Percentiles rank a stretch among this genome's conserved stretches.
Evolutionary conservation across 768 basidiomycete species (phyloP).

Genomic region (Mycena leptocephala): DNA sequence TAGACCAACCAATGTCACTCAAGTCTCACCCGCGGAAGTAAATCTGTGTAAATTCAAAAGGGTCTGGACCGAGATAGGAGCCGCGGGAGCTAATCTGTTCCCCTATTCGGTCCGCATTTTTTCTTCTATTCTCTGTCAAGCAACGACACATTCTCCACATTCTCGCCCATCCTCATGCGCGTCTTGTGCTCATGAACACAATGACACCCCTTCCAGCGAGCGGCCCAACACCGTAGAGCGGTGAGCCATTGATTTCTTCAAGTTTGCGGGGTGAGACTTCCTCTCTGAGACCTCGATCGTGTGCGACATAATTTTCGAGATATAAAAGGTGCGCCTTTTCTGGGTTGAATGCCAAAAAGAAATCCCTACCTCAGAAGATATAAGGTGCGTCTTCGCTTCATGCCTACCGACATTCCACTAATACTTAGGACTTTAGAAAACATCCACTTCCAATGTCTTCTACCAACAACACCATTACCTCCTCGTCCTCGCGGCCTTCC

Average conservation of each 20-base stretch:
- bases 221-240: neutral
- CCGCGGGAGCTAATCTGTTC: constrained; percentile 7
- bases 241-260: neutral
- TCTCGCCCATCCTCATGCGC: neutral
- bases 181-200: neutral
- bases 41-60: neutral
- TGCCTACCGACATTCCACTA: neutral
- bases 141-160: neutral
- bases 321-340: constrained; percentile 7
- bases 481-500: constrained; percentile 4
- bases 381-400: neutral
- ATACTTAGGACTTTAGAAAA: neutral
- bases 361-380: neutral
- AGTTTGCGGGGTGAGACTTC: neutral
- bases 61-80: constrained; percentile 8
- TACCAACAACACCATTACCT: neutral
- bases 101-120: neutral
- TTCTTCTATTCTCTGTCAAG: neutral
- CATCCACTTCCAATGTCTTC: too few species aligned
- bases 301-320: constrained; percentile 8
- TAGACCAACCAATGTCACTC: too few species aligned
- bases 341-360: neutral
- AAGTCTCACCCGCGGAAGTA: constrained; percentile 1
- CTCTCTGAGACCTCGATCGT: constrained; percentile 23
- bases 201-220: neutral